Evolutionary conservation across 2,329 filamentous ascomycete species (phyloP).

Genomic region (Tolypocladium album): DNA sequence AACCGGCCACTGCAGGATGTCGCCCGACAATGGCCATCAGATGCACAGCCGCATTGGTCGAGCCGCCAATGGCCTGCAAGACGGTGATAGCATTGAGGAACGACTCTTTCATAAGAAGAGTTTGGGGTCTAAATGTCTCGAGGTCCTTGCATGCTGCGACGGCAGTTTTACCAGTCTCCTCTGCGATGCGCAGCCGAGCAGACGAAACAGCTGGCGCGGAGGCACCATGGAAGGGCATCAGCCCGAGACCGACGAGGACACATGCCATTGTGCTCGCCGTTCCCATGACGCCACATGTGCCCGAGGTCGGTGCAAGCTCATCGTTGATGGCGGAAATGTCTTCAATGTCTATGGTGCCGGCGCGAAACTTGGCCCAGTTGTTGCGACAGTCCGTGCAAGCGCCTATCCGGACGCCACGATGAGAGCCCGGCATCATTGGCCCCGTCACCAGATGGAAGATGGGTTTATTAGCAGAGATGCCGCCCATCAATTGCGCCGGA

Average conservation of each 20-base stretch:
- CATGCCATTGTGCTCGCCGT: slow-evolving; percentile 88
- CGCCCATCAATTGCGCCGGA: slow-evolving; percentile 66
- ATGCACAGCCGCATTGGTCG: slow-evolving; percentile 77
- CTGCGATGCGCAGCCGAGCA: slow-evolving; percentile 70
- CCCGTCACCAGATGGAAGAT: slow-evolving; percentile 59
- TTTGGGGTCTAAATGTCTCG: slow-evolving; percentile 57
- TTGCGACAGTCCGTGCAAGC: slow-evolving; percentile 67
- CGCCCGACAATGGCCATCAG: slow-evolving; percentile 77
- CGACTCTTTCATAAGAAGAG: slow-evolving; percentile 60
- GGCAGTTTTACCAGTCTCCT: slow-evolving; percentile 57
- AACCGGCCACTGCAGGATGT: slow-evolving; percentile 50
- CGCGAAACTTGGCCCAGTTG: slow-evolving; percentile 61
- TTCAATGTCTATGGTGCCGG: slow-evolving; percentile 57
- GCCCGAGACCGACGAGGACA: slow-evolving; percentile 70
- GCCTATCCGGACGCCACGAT: slow-evolving; percentile 52
- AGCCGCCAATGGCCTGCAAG: slow-evolving; percentile 75
- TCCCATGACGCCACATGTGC: slow-evolving; percentile 85
- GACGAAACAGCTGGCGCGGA: slow-evolving; percentile 71
- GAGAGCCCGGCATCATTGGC: slow-evolving; percentile 65
- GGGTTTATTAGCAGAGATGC: slow-evolving; percentile 63
- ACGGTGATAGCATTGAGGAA: slow-evolving; percentile 83
- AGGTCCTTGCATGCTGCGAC: slow-evolving; percentile 56
- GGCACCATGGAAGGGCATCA: slow-evolving; percentile 67
- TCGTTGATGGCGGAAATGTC: slow-evolving; percentile 62
- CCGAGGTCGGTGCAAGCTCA: slow-evolving; percentile 63